phyloP scores from a whole-genome alignment of 208 protist species.

The Crithidia acanthocephali region DNA sequence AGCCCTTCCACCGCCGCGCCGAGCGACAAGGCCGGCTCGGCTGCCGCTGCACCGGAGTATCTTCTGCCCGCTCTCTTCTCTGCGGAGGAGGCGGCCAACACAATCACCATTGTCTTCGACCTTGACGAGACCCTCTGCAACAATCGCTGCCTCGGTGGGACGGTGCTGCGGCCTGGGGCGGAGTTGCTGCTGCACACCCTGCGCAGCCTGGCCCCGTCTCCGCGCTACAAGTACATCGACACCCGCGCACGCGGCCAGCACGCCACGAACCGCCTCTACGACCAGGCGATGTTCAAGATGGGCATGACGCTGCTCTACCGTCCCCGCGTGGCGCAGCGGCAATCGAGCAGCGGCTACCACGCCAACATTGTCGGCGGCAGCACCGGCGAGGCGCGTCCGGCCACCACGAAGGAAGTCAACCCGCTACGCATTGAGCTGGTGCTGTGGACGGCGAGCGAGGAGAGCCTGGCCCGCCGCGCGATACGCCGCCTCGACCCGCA shows the following conservation, averaged over 20 bases:
- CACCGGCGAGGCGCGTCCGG: conserved; percentile 29
- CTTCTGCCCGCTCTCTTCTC: conserved; percentile 53
- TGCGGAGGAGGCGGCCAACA: conserved; percentile 49
- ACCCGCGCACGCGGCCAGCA: conserved; percentile 17
- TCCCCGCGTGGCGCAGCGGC: conserved; percentile 29
- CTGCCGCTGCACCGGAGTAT: conserved; percentile 12
- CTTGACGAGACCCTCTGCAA: conserved; percentile 92
- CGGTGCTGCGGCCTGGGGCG: conserved; percentile 75
- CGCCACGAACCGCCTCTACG: conserved; percentile 52
- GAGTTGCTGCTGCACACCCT: conserved; percentile 61
- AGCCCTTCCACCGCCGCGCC: background rate
- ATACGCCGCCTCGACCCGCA: conserved; percentile 75
- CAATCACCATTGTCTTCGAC: conserved; percentile 90
- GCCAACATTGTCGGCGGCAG: conserved; percentile 15
- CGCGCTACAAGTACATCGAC: conserved; percentile 33
- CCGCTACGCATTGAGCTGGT: conserved; percentile 80
- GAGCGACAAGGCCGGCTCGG: background rate
- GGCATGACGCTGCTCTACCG: conserved; percentile 35
- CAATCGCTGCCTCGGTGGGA: conserved; percentile 67
- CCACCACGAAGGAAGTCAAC: conserved; percentile 25
- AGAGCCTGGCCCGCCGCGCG: conserved; percentile 73
- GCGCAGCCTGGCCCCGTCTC: conserved; percentile 50
- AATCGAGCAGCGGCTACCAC: conserved; percentile 24
- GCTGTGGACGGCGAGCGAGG: conserved; percentile 90
- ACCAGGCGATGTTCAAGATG: conserved; percentile 39